Evolutionary conservation across 768 basidiomycete genomes (phyloP), one percentile per base, ranked within the genome.

Genomic region (Rhodosporidiobolus odoratus): DNA sequence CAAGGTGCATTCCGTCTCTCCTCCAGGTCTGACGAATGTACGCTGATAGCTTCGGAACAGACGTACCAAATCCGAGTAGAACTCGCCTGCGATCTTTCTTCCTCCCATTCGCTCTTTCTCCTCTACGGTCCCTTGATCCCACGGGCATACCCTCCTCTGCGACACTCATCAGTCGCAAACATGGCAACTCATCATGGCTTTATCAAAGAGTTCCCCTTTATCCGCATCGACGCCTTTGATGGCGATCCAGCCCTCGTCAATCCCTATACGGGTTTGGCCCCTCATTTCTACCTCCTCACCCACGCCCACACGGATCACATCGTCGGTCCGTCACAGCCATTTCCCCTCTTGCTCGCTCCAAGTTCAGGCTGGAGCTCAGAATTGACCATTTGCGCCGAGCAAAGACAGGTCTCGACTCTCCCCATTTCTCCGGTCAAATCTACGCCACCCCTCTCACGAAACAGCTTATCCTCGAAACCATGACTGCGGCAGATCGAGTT

Each of bases 241-340:
- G 76, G 79, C 53, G 82, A 68, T 75, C 79, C 66, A 19, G 59
- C 52, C 65, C 81, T 15, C 82, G 84, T 8, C 79, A 83, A 8
- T 82, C 80, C 58, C 72, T 77, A 70, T 57, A 47, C 62, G 7
- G 41, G 64, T 60, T 34, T 56, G 23, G 62, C 75, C 7, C 80
- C 82, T 3, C 78, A 81, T 15, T 79, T 92, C 17, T 86, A 91
- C 78, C 84, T 96, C n/a, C 84, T 96, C 63, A 87, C 89, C 0
- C 92, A 96, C 77, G 90, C 92, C 0, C 94, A 95, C 80, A 84
- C 92, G 0, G 93, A 95, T 79, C 93, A 96, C 77, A 83, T 92
- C 62, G 80, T 80, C 52, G 73, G 73, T 65, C 21, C 7, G 69
- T 34, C 43, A 13, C 30, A 25, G 23, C 32, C 25, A 10, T 27